Conservation (phyloP, 495 filamentous ascomycete species). For the Penicillium silybi region DNA sequence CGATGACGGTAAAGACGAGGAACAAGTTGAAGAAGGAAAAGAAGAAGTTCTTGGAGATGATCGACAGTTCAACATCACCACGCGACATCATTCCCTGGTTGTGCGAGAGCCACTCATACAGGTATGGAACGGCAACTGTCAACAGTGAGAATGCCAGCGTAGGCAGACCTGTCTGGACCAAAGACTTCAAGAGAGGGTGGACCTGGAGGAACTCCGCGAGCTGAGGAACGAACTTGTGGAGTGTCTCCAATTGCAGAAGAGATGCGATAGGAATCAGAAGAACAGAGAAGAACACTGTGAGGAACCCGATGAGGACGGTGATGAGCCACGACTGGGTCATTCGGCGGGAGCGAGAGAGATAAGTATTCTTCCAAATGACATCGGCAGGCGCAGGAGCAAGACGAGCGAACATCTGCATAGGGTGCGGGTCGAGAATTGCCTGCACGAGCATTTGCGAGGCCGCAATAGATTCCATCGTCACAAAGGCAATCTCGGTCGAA, state of each 20-base stretch:
- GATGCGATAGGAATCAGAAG: conserved; percentile 78
- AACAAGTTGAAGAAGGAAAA: conserved; percentile 99
- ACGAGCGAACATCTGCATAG: conserved; percentile 77
- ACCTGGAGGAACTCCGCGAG: conserved; percentile 62
- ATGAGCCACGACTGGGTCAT: conserved; percentile 77
- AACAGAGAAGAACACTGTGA: conserved; percentile 86
- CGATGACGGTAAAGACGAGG: conserved; percentile 86
- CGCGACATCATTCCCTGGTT: conserved; percentile 92
- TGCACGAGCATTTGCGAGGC: conserved; percentile 92
- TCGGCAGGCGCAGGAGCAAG: conserved; percentile 84
- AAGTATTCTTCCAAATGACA: conserved; percentile 91
- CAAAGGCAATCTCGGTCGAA: conserved; percentile 81
- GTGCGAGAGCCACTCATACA: conserved; percentile 90
- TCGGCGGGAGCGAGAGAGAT: conserved; percentile 68
- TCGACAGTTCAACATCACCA: conserved; percentile 89
- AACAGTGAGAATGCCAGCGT: conserved; percentile 80
- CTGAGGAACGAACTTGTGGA: conserved; percentile 66
- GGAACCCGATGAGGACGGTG: conserved; percentile 71
- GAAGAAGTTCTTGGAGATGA: conserved; percentile 98
- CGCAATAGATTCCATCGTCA: conserved; percentile 95
- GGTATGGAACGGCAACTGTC: conserved; percentile 83
- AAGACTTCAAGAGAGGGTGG: conserved; percentile 64
- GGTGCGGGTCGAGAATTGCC: conserved; percentile 83
- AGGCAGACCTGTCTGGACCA: conserved; percentile 84
- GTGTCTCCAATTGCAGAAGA: conserved; percentile 70